These are phyloP conservation scores for Podaxis carcinomalis DNA, from an alignment of 768 basidiomycete species.

Conservation along the genomic window DNA sequence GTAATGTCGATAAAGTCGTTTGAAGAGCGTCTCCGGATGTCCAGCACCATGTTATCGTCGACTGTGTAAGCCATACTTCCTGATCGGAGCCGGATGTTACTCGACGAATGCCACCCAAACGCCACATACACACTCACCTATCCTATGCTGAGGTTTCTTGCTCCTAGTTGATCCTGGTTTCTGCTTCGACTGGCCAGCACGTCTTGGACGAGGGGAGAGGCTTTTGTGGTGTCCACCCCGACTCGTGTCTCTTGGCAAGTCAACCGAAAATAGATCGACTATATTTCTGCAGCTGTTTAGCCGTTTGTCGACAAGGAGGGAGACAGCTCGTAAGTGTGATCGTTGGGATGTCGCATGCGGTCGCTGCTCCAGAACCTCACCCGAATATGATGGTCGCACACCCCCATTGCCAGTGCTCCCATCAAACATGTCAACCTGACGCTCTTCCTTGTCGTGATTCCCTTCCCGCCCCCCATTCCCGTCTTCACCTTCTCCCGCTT, in stretches of 20 bases:
- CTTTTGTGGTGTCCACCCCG: neutral
- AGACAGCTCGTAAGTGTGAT: slow-evolving; percentile 5
- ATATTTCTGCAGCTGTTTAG: slow-evolving; percentile 2
- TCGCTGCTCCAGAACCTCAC: neutral
- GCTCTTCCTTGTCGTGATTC: neutral
- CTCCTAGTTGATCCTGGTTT: neutral
- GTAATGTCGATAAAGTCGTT: slow-evolving; percentile 6
- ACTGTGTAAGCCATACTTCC: neutral
- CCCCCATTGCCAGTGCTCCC: slow-evolving; percentile 3
- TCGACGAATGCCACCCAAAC: too few species aligned
- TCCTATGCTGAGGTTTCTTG: neutral
- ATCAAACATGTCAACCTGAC: neutral
- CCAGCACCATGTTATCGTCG: slow-evolving; percentile 15
- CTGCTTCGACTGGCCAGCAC: neutral
- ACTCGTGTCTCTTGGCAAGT: neutral
- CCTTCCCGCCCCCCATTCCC: neutral
- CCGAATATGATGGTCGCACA: slow-evolving; percentile 2
- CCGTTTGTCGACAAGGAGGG: slow-evolving; percentile 4
- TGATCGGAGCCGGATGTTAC: neutral
- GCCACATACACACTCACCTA: neutral
- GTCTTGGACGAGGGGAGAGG: neutral
- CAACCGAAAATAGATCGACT: slow-evolving; percentile 6
- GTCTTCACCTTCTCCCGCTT: neutral
- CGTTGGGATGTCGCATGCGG: slow-evolving; percentile 1
- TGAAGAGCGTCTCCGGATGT: slow-evolving; percentile 17